phyloP scores from a whole-genome alignment of 192 early-diverging fungal genomes.

The Gigaspora rosea region DNA sequence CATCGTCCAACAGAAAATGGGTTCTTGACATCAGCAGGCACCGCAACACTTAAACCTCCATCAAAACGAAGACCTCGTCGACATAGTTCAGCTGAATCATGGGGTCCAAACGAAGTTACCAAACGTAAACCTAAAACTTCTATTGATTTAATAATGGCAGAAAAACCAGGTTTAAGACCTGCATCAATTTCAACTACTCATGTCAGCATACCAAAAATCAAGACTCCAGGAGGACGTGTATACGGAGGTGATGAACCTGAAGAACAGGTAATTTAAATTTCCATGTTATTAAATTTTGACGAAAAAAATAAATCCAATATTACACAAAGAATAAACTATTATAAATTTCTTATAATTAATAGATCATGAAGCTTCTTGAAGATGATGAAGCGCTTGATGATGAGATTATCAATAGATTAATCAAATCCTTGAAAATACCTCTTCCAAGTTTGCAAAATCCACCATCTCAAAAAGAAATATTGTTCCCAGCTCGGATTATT shows the following conservation, averaged over 20 bases:
- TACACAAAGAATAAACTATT: background rate
- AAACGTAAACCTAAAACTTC: constrained; percentile 33
- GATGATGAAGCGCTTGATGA: constrained; percentile 64
- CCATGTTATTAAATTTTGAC: background rate
- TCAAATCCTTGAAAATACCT: constrained; percentile 88
- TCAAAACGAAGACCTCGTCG: constrained; percentile 25
- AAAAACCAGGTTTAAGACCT: constrained; percentile 22
- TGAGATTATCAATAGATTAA: constrained; percentile 88
- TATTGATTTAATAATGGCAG: constrained; percentile 29
- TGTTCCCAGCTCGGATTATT: constrained; percentile 95
- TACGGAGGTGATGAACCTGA: constrained; percentile 39
- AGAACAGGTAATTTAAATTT: constrained; percentile 33
- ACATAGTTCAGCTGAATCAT: constrained; percentile 33
- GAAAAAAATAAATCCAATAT: background rate
- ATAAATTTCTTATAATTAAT: background rate
- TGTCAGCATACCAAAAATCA: constrained; percentile 24
- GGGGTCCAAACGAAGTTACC: constrained; percentile 23
- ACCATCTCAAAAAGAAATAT: constrained; percentile 81
- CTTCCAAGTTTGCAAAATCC: constrained; percentile 76
- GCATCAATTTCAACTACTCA: constrained; percentile 25
- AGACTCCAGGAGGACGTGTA: constrained; percentile 22
- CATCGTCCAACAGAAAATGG: constrained; percentile 34
- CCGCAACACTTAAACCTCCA: constrained; percentile 25
- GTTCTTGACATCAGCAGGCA: constrained; percentile 24
- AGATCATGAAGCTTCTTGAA: constrained; percentile 64